phyloP scores from a whole-genome alignment of 306 rosid genomes.

The Vicia faba region DNA sequence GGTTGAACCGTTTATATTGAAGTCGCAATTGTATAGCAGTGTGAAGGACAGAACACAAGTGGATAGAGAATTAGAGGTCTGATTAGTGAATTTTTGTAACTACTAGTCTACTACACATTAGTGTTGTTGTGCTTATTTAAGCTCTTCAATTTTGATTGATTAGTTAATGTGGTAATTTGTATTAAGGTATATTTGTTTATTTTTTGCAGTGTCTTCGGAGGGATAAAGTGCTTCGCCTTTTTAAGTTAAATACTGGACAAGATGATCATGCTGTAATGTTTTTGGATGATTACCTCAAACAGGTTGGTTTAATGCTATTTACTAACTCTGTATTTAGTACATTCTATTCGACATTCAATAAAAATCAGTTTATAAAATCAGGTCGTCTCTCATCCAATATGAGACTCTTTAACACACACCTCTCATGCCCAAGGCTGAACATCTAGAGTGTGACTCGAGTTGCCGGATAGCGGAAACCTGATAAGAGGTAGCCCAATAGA shows the following conservation, averaged over 20 bases:
- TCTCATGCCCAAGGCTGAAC: too few species aligned
- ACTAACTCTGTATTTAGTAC: too few species aligned
- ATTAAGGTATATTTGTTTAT: slow-evolving; percentile 18
- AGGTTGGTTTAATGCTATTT: slow-evolving; percentile 49
- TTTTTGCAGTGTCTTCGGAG: slow-evolving; percentile 69
- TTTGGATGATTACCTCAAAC: slow-evolving; percentile 76
- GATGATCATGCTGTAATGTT: slow-evolving; percentile 91
- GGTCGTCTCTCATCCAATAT: too few species aligned
- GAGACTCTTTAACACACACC: too few species aligned
- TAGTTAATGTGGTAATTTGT: slow-evolving; percentile 21
- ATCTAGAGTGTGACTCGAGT: too few species aligned
- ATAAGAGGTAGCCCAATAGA: too few species aligned
- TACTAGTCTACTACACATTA: too few species aligned
- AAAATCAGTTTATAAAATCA: too few species aligned
- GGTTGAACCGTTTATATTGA: slow-evolving; percentile 74
- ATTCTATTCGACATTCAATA: too few species aligned
- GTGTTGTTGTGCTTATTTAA: neutral
- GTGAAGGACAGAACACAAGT: slow-evolving; percentile 87
- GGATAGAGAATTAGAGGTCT: slow-evolving; percentile 89
- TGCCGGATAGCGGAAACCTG: too few species aligned
- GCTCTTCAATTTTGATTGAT: neutral
- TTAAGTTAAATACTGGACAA: slow-evolving; percentile 88
- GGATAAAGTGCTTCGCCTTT: slow-evolving; percentile 78
- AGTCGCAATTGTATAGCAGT: slow-evolving; percentile 91
- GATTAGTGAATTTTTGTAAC: slow-evolving; percentile 22